A percentile compares a stretch with the other conserved stretches of the same genome.
phyloP scores from a whole-genome alignment of 1,284 basidiomycete genomes.

The Cutaneotrichosporon sp. region DNA sequence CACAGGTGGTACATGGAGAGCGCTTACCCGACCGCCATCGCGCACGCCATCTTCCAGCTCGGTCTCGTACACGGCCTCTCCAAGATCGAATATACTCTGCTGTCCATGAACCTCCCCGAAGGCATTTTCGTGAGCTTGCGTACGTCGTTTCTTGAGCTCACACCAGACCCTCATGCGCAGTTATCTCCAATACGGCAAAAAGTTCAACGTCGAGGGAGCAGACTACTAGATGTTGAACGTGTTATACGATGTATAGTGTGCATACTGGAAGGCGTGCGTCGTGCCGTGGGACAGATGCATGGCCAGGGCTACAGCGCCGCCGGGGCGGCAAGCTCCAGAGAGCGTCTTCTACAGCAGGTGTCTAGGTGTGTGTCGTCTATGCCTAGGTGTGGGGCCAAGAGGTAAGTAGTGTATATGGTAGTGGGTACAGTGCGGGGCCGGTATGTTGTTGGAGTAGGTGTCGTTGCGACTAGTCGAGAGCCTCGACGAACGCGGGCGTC shows the following conservation, averaged over 20 bases:
- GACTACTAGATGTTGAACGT: constrained; percentile 24
- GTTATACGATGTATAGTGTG: too few relatives aligned
- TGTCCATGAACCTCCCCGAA: constrained; percentile 85
- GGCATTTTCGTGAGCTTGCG: constrained; percentile 58
- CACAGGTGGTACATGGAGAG: constrained; percentile 63
- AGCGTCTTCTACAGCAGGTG: not conserved
- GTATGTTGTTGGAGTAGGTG: not conserved
- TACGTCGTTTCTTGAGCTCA: not conserved
- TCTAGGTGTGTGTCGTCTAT: not conserved
- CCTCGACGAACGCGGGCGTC: constrained; percentile 29
- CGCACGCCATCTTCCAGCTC: constrained; percentile 83
- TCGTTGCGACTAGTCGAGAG: constrained; percentile 30
- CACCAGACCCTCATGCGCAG: constrained; percentile 12
- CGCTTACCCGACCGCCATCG: constrained; percentile 87
- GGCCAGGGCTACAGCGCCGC: too few relatives aligned
- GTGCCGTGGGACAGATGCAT: too few relatives aligned
- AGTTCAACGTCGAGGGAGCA: constrained; percentile 38
- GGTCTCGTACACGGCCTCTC: constrained; percentile 89
- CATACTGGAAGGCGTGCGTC: too few relatives aligned
- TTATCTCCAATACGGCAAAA: constrained; percentile 40
- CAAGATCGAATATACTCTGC: constrained; percentile 87
- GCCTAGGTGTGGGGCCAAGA: not conserved
- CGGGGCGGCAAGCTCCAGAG: too few relatives aligned
- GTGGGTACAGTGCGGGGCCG: not conserved
- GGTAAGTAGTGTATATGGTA: not conserved